Evolutionary conservation across 106 monocot genomes (phyloP), one percentile per base, ranked within the genome.

Genomic region (Dioscorea dumetorum): DNA sequence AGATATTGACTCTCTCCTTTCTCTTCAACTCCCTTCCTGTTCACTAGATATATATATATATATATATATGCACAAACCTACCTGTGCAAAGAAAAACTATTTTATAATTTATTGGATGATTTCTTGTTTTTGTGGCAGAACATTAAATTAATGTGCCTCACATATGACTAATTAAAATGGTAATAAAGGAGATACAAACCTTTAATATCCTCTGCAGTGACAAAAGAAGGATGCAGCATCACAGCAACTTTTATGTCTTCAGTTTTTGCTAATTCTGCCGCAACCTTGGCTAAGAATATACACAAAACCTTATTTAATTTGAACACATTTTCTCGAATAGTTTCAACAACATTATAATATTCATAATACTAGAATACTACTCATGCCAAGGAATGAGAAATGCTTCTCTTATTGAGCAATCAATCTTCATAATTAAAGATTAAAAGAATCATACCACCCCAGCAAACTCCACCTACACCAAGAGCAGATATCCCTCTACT

Each of bases 381-480:
- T 8, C 18, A 65, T 65, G 12, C 32, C 11, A 34, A 41, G 33
- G 33, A 5, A 48, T n/a, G 16, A 8, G 19, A 48, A 48, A 15
- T 48, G 22, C n/a, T 71, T 21, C n/a, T 15, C 33, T 17, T 15
- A 52, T 51, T 63, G 3, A 14, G 4, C n/a, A 65, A 64, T 5
- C 59, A 19, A 22, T 4, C 22, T 59, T 22, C 17, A 60, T 22
- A 33, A 28, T 67, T 13, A 52, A 34, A 49, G 10, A 58, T 0
- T 9, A 12, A 16, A 22, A 14, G 57, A 23, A 53, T 67, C 76
- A 33, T 67, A 85, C 85, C 85, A 53, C 85, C 85, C 81, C 85
- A 85, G 71, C 85, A 85, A 69, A 70, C 72, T 0, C 81, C 85
- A 48, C 54, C 81, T 58, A 78, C 85, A 9, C 85, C 85, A 51